A percentile compares a stretch with the other conserved stretches of the same genome.
Evolutionary conservation across 495 filamentous ascomycete species (phyloP).

Genomic region (Cercophora scortea): DNA sequence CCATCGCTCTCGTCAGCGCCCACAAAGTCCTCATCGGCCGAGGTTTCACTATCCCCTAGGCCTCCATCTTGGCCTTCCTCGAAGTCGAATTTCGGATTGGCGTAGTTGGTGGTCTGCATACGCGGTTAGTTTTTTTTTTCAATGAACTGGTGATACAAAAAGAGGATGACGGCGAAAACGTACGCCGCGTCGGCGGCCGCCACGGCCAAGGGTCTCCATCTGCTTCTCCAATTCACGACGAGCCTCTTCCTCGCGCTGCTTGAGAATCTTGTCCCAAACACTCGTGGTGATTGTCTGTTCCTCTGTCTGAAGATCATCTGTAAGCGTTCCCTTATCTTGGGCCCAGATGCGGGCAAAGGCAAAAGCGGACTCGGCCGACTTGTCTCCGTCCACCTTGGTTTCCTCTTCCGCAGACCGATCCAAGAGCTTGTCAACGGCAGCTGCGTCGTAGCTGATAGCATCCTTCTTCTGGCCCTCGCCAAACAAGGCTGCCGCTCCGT

Average conservation of each 20-base stretch:
- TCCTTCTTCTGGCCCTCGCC: slow-evolving; percentile 60
- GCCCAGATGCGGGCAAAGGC: slow-evolving; percentile 90
- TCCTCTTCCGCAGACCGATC: slow-evolving; percentile 79
- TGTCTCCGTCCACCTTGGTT: slow-evolving; percentile 45
- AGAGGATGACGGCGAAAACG: slow-evolving; percentile 9
- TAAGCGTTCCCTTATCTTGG: slow-evolving; percentile 56
- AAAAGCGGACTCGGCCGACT: slow-evolving; percentile 68
- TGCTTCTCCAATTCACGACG: slow-evolving; percentile 54
- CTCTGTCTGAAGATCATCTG: slow-evolving; percentile 49
- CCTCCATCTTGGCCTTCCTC: slow-evolving; percentile 18
- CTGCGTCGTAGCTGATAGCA: slow-evolving; percentile 65
- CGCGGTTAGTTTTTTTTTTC: slow-evolving; percentile 15
- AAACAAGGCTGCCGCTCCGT: slow-evolving; percentile 83
- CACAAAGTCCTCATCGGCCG: slow-evolving; percentile 24
- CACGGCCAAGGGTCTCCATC: slow-evolving; percentile 69
- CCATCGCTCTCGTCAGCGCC: slow-evolving; percentile 18
- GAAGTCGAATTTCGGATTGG: slow-evolving; percentile 17
- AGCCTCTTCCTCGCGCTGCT: slow-evolving; percentile 71
- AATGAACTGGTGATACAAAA: not conserved
- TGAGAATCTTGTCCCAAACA: slow-evolving; percentile 84
- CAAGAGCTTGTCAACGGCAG: slow-evolving; percentile 77
- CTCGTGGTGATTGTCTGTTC: slow-evolving; percentile 49
- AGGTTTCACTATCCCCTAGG: slow-evolving; percentile 18
- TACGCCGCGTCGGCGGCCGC: slow-evolving; percentile 58
- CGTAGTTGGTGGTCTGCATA: slow-evolving; percentile 18